These are phyloP conservation scores for Juglanconis oblonga DNA, from an alignment of 2,329 filamentous ascomycete genomes.

Conservation along the genomic window DNA sequence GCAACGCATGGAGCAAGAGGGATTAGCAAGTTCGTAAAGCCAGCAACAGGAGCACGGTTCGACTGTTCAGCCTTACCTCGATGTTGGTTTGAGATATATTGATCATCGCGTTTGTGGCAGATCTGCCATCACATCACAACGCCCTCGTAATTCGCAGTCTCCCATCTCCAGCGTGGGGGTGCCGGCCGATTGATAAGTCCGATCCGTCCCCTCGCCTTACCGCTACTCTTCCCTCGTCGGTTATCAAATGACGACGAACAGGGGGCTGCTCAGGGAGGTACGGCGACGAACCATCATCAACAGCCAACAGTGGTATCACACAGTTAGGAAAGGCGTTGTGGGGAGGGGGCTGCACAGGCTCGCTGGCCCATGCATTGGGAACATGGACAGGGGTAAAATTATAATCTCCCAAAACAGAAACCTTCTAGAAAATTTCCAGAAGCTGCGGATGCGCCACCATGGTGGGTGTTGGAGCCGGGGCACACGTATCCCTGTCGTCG, in stretches of 20 bases:
- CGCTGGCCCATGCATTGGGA: constrained; percentile 14
- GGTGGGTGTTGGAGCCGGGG: neutral
- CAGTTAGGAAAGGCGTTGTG: constrained; percentile 14
- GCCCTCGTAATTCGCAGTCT: neutral
- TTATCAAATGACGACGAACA: neutral
- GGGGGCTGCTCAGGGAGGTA: constrained; percentile 2
- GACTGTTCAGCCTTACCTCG: constrained; percentile 5
- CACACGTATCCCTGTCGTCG: constrained; percentile 1
- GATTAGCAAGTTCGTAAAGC: neutral
- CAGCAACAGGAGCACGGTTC: constrained; percentile 1
- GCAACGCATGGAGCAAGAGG: neutral
- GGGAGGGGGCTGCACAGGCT: constrained; percentile 9
- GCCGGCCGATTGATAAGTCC: too few relatives aligned
- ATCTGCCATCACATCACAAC: neutral
- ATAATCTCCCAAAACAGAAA: constrained; percentile 10
- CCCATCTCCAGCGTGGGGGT: neutral
- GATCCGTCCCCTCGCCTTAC: neutral
- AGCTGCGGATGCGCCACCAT: neutral
- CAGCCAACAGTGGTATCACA: constrained; percentile 10
- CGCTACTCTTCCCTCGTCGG: neutral
- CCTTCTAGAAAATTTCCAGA: constrained; percentile 18
- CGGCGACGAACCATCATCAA: constrained; percentile 13
- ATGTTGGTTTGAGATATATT: neutral
- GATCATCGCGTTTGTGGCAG: neutral
- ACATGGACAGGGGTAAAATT: constrained; percentile 9